Evolutionary conservation across 139 green algal species (phyloP), one percentile per base, ranked within the genome.

Genomic region (Astrephomene gubernaculifera): DNA sequence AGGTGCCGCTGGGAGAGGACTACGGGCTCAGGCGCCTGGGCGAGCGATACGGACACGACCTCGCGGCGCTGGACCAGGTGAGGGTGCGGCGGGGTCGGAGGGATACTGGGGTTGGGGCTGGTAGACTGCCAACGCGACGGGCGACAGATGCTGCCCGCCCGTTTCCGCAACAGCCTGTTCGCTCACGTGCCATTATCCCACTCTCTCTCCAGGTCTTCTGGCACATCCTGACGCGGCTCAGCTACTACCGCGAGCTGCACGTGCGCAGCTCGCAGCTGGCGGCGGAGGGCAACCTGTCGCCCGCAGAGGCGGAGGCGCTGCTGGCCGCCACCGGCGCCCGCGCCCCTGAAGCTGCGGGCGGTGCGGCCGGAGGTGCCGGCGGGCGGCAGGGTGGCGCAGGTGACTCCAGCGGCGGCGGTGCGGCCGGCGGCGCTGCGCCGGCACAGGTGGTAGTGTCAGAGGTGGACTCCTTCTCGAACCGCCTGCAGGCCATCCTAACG

Each of bases 151-250:
- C n/a, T n/a, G n/a, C n/a, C n/a, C n/a, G n/a, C n/a, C n/a, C n/a
- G n/a, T n/a, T n/a, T n/a, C n/a, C n/a, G n/a, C n/a, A n/a, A n/a
- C n/a, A n/a, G n/a, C n/a, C n/a, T n/a, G n/a, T n/a, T n/a, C n/a
- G n/a, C n/a, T n/a, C n/a, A n/a, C n/a, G n/a, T n/a, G n/a, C 49
- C 33, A 52, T 35, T 31, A 1, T 31, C 21, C 17, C 24, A 12
- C 31, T 7, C 61, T 19, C 43, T 29, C 9, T 39, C 25, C 85
- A 94, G 90, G 94, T 97, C 22, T 97, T 97, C 82, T 93, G 95
- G 87, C 96, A 96, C 92, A 95, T 97, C 71, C 93, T 97, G 67
- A 91, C 92, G 38, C 90, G 87, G 41, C 90, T 97, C 81, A 87
- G 79, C 52, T 94, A 93, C 75, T 97, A 97, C 88, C 85, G 95